Evolutionary conservation across 768 basidiomycete species (phyloP).

Genomic region (Leccinum rimulosum): DNA sequence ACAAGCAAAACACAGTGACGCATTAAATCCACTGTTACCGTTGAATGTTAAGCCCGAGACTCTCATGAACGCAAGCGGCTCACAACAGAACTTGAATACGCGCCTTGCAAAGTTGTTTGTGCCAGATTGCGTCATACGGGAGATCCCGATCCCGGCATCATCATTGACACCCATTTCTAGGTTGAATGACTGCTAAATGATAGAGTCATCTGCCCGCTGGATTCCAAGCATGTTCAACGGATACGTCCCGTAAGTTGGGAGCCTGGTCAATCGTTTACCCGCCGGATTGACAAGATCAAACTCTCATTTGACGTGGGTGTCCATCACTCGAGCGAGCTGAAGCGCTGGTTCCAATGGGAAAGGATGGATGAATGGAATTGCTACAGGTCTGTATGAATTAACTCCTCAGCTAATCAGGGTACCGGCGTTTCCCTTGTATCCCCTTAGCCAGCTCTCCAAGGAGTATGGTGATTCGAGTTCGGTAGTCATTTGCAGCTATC

Average conservation of each 20-base stretch:
- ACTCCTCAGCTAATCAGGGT: background rate
- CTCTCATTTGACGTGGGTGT: background rate
- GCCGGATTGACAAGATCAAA: background rate
- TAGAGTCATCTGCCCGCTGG: no score
- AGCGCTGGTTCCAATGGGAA: background rate
- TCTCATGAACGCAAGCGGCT: no score
- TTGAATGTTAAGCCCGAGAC: no score
- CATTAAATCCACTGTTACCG: background rate
- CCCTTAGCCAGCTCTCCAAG: background rate
- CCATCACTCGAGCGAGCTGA: no score
- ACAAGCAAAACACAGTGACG: no score
- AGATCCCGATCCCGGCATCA: background rate
- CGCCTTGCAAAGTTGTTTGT: no score
- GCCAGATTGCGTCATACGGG: background rate
- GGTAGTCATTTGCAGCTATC: background rate
- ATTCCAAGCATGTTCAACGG: no score
- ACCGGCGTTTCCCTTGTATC: no score
- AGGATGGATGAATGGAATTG: background rate
- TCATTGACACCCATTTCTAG: no score
- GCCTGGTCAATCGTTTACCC: background rate
- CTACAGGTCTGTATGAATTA: background rate
- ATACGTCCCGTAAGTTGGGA: background rate
- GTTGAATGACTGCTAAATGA: no score
- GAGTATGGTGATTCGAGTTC: background rate
- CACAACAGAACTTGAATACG: no score